phyloP scores from a whole-genome alignment of 805 yeast genomes.

The Millerago galiae region DNA sequence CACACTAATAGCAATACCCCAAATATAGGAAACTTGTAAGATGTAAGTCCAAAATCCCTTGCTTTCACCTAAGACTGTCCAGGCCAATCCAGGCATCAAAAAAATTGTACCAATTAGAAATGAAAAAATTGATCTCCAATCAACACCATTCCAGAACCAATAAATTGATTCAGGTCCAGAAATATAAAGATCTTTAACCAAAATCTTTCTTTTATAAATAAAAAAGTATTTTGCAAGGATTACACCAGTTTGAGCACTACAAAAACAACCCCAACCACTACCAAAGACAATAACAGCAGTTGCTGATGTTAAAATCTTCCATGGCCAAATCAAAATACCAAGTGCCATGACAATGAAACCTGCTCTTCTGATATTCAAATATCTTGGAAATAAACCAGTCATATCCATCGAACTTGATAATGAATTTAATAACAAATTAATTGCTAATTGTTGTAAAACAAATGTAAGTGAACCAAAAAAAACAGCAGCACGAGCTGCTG shows the following conservation, averaged over 20 bases:
- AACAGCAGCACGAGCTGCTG: conserved; percentile 26
- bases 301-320: conserved; percentile 30
- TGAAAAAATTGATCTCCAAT: conserved; percentile 23
- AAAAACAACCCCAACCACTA: conserved; percentile 20
- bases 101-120: conserved; percentile 18
- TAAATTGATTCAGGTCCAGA: conserved; percentile 12
- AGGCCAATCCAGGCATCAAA: conserved; percentile 22
- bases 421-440: conserved; percentile 24
- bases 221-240: conserved; percentile 14
- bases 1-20: conserved; percentile 14
- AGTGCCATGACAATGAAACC: conserved; percentile 24
- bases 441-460: conserved; percentile 25
- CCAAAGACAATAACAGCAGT: conserved; percentile 19
- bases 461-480: conserved; percentile 26
- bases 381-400: conserved; percentile 29
- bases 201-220: conserved; percentile 16
- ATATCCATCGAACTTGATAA: conserved; percentile 28
- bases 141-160: conserved; percentile 19
- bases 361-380: conserved; percentile 29
- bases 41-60: conserved; percentile 17
- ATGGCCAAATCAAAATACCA: conserved; percentile 34
- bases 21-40: conserved; percentile 14
- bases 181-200: conserved; percentile 16
- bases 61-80: conserved; percentile 4
- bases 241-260: conserved; percentile 17